Evolutionary conservation across 768 basidiomycete species (phyloP).

Genomic region (Arthromyces matolae): DNA sequence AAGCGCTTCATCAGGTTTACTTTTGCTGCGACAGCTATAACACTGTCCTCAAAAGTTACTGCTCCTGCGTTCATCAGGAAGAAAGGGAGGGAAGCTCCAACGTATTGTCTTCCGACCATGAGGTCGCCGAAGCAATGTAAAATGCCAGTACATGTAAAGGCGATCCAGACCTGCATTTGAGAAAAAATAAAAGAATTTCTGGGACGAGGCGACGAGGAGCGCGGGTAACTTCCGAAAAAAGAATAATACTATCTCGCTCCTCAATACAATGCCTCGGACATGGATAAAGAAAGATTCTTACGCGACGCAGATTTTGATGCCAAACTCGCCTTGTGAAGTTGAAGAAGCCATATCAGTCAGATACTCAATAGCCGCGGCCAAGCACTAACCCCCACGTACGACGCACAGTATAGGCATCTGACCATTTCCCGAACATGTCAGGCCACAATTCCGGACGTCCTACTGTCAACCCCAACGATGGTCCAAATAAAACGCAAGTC

Average conservation of each 20-base stretch:
- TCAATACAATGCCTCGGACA: not conserved
- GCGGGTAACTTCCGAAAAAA: not conserved
- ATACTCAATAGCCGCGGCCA: not conserved
- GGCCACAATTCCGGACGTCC: slow-evolving; percentile 6
- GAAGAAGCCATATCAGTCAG: not conserved
- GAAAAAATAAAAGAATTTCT: not conserved
- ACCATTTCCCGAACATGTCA: slow-evolving; percentile 6
- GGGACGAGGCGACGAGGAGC: not conserved
- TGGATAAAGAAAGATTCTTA: not conserved
- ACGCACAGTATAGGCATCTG: slow-evolving; percentile 7
- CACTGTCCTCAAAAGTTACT: slow-evolving; percentile 1
- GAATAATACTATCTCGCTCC: not conserved
- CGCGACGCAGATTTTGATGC: slow-evolving; percentile 9
- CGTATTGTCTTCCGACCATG: slow-evolving; percentile 1
- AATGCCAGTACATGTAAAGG: slow-evolving; percentile 1
- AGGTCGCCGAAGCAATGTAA: slow-evolving; percentile 11
- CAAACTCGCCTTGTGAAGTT: slow-evolving; percentile 2
- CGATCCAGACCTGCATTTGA: slow-evolving; percentile 5
- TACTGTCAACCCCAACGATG: slow-evolving; percentile 1
- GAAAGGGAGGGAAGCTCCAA: slow-evolving; percentile 1
- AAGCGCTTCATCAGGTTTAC: not conserved
- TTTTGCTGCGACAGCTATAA: not conserved
- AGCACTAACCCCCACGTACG: slow-evolving; percentile 6
- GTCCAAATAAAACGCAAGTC: slow-evolving; percentile 1
- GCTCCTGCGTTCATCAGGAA: slow-evolving; percentile 5